Evolutionary conservation across 140 eudicot genomes (phyloP).

Genomic region (Cichorium intybus): DNA sequence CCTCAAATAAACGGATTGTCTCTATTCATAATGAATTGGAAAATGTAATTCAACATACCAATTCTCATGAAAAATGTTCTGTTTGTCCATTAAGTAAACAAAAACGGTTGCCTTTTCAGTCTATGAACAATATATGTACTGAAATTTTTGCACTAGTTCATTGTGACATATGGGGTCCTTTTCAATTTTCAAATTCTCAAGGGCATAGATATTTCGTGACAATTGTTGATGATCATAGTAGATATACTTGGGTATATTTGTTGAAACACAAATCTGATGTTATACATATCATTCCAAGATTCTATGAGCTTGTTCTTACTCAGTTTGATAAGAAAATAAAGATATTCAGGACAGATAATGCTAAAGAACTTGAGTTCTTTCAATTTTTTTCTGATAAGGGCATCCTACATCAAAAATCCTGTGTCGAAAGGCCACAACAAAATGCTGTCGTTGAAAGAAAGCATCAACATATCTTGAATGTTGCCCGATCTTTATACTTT

Average conservation of each 20-base stretch:
- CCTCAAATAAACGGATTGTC: neutral
- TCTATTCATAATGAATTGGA: neutral
- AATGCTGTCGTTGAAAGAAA: neutral
- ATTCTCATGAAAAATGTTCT: neutral
- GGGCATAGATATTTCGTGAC: neutral
- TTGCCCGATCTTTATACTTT: neutral
- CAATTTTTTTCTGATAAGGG: neutral
- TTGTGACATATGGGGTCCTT: neutral
- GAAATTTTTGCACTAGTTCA: neutral
- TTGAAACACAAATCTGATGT: neutral
- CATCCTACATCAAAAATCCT: neutral
- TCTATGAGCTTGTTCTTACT: neutral
- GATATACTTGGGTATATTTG: too few species aligned
- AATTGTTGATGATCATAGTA: neutral
- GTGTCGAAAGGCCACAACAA: neutral
- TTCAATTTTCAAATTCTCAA: too few species aligned
- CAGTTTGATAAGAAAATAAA: neutral
- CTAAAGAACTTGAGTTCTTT: neutral
- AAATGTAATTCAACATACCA: too few species aligned
- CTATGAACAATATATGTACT: neutral
- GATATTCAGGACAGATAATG: neutral
- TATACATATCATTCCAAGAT: neutral
- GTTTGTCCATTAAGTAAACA: neutral
- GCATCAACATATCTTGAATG: neutral
- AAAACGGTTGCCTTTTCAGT: neutral